Base-by-base conservation (phyloP, 2,329 filamentous ascomycete species). In the Fusarium buharicum region DNA sequence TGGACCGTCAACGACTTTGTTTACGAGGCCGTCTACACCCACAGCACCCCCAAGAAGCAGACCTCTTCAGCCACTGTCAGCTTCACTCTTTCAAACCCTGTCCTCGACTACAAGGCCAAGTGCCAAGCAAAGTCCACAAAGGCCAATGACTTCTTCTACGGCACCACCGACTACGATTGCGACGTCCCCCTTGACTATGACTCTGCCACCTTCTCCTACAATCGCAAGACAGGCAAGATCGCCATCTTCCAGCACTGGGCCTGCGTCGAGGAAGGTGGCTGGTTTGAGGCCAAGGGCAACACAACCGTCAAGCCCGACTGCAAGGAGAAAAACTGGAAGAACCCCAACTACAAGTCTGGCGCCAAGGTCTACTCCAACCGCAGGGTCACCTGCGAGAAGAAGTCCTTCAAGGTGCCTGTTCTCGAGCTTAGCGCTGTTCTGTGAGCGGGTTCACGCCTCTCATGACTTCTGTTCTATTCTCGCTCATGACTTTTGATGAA, bases 21-120 rank as follows among this genome's bases (percentile, higher is more conserved):
- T 68, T 84, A 76, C 73, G 76, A 80, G 68, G 78, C 78, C n/a
- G 75, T 74, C 14, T 81, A 79, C 70, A 72, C 75, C 61, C 82
- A 82, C 73, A 76, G 73, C 28, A 83, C 79, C 4, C 81, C 82
- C 1, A 73, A 80, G 8, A 82, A 84, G 72, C 78, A 83, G 64
- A 81, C 78, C 64, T 76, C 76, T 10, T 76, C 72, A 69, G 81
- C 80, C 41, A 75, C 74, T 53, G 77, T 80, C 50, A 74, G 71
- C 66, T 85, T 85, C 73, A 79, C 78, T 61, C 73, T 84, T 8
- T 70, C 73, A 54, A 84, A 84, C 77, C 73, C 77, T 13, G 81
- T 75, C 36, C 68, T 82, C 38, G 66, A 74, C 45, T 76, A 78
- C 63, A 64, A 68, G 24, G 73, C 75, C 52, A 62, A 54, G 46